Percentiles rank a stretch among this genome's conserved stretches.
Evolutionary conservation across 2,329 filamentous ascomycete species (phyloP).

Genomic region (Helminthosporium solani): DNA sequence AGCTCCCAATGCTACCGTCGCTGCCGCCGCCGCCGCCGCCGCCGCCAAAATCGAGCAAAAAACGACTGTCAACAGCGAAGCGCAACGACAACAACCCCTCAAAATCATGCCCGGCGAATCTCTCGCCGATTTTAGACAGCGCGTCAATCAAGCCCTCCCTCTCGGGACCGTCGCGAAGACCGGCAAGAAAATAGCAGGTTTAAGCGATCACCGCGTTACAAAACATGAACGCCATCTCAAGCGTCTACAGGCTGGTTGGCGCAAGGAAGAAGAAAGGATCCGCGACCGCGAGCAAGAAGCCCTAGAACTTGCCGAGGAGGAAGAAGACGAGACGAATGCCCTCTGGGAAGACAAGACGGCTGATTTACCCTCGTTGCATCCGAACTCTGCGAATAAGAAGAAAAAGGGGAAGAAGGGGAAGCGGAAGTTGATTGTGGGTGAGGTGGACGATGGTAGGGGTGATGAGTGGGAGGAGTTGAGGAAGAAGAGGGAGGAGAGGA

Average conservation of each 20-base stretch:
- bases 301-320: constrained; percentile 64
- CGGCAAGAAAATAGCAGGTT: constrained; percentile 63
- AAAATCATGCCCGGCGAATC: constrained; percentile 82
- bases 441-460: constrained; percentile 58
- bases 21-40: background rate
- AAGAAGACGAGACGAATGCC: constrained; percentile 63
- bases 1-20: constrained; percentile 6
- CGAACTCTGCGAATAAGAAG: constrained; percentile 53
- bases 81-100: constrained; percentile 43
- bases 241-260: constrained; percentile 60
- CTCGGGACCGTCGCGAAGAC: constrained; percentile 64
- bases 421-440: constrained; percentile 52
- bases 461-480: constrained; percentile 79
- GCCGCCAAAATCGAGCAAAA: constrained; percentile 15
- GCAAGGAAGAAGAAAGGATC: constrained; percentile 54
- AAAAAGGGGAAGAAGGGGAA: constrained; percentile 53
- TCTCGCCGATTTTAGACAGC: constrained; percentile 75
- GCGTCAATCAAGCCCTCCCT: constrained; percentile 83
- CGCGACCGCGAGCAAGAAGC: constrained; percentile 78
- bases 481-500: constrained; percentile 55
- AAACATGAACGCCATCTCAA: constrained; percentile 80
- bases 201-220: constrained; percentile 67
- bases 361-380: constrained; percentile 58
- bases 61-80: constrained; percentile 22
- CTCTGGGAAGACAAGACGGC: constrained; percentile 63